These are phyloP conservation scores for Diophrys sp. DNA, from an alignment of 73 alveolate genomes.

Conservation along the genomic window DNA sequence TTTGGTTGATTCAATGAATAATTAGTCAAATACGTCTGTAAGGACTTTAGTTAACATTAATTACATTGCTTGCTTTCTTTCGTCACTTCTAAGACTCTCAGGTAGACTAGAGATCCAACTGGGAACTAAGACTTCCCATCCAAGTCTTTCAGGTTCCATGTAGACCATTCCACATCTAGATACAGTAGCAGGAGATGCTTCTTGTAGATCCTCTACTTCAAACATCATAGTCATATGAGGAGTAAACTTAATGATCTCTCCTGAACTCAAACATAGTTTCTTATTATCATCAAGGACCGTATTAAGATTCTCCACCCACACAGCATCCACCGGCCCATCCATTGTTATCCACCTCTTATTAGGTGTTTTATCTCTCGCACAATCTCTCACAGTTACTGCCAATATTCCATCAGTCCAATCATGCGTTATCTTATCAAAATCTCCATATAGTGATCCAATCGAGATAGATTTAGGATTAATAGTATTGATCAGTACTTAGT, in stretches of 20 bases:
- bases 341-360: constrained; percentile 89
- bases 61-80: constrained; percentile 32
- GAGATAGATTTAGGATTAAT: constrained; percentile 95
- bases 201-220: constrained; percentile 98
- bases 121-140: constrained; percentile 79
- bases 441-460: constrained; percentile 93
- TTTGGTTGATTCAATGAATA: constrained; percentile 28
- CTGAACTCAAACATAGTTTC: constrained; percentile 93
- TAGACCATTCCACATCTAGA: constrained; percentile 98
- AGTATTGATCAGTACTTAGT: constrained; percentile 53
- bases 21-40: constrained; percentile 26
- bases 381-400: constrained; percentile 89
- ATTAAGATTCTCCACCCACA: constrained; percentile 98
- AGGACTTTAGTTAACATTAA: constrained; percentile 25
- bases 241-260: constrained; percentile 97
- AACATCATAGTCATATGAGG: constrained; percentile 98
- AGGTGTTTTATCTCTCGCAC: constrained; percentile 80
- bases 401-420: constrained; percentile 99
- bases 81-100: constrained; percentile 16
- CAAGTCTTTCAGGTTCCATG: constrained; percentile 90
- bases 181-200: constrained; percentile 99
- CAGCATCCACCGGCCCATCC: constrained; percentile 99
- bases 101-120: constrained; percentile 89
- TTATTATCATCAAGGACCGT: constrained; percentile 98
- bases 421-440: constrained; percentile 94